These are phyloP conservation scores for Arabidopsis hybrid DNA, from an alignment of 441 rosid genomes.

Conservation along the genomic window DNA sequence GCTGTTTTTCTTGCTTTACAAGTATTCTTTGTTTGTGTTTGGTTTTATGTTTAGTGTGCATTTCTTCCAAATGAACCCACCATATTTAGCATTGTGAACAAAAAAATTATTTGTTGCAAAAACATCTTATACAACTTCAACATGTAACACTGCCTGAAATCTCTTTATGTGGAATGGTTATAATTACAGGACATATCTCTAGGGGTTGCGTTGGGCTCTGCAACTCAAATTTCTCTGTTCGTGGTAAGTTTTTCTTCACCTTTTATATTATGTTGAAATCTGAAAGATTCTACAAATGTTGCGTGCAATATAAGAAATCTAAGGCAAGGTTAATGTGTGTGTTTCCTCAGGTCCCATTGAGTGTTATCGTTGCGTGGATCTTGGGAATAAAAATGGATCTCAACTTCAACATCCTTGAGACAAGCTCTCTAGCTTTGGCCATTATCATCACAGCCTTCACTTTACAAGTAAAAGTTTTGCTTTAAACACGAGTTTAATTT, in stretches of 20 bases:
- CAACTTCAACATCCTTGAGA: slow-evolving; percentile 80
- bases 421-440: slow-evolving; percentile 80
- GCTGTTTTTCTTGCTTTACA: neutral
- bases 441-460: slow-evolving; percentile 75
- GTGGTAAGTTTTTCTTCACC: slow-evolving; percentile 49
- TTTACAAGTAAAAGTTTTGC: slow-evolving; percentile 61
- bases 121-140: neutral
- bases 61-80: neutral
- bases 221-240: slow-evolving; percentile 74
- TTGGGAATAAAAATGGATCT: slow-evolving; percentile 89
- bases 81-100: neutral
- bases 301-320: neutral
- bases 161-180: neutral
- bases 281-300: neutral
- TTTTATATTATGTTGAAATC: neutral
- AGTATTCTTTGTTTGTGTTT: neutral
- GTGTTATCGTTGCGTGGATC: slow-evolving; percentile 75
- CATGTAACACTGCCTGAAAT: neutral
- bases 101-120: neutral
- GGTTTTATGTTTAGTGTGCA: neutral
- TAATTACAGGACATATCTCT: slow-evolving; percentile 62
- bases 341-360: slow-evolving; percentile 62
- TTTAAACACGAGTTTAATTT: too few species aligned
- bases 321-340: slow-evolving; percentile 12
- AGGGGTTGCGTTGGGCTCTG: slow-evolving; percentile 74